A percentile compares a stretch with the other conserved stretches of the same genome.
Conservation (phyloP, 106 monocot species). For the Agapanthus africanus region DNA sequence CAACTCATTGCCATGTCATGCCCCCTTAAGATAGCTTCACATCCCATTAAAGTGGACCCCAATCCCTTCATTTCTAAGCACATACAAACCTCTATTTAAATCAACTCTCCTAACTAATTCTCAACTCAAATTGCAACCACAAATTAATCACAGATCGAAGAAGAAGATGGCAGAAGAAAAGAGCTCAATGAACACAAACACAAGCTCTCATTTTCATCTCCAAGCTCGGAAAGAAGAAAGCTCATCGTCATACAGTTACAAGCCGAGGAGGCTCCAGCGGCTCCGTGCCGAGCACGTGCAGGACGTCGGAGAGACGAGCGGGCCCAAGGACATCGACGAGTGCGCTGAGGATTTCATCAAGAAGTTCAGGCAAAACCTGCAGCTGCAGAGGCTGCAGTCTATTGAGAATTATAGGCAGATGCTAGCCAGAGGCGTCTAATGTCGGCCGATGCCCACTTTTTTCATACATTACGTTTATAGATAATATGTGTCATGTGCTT, state of each 20-base stretch:
- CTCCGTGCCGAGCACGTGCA: neutral
- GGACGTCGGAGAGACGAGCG: too few species aligned
- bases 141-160: neutral
- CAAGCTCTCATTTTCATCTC: too few species aligned
- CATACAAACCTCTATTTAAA: neutral
- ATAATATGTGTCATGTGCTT: too few species aligned
- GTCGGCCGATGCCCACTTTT: neutral
- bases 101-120: too few species aligned
- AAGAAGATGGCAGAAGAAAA: neutral
- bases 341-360: conserved; percentile 34
- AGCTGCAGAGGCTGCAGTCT: conserved; percentile 30
- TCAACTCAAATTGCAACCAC: neutral
- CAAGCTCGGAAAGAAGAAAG: too few species aligned
- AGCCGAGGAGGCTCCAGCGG: neutral
- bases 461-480: too few species aligned
- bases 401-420: conserved; percentile 42
- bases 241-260: neutral
- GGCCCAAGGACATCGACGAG: conserved; percentile 20
- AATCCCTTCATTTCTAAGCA: conserved; percentile 10
- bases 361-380: conserved; percentile 25
- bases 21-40: neutral
- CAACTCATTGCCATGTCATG: neutral
- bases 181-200: neutral
- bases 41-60: neutral
- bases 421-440: conserved; percentile 27